A percentile compares a stretch with the other conserved stretches of the same genome.
Conservation (phyloP, 176 grass and related monocot genomes). For the Paspalum notatum region DNA sequence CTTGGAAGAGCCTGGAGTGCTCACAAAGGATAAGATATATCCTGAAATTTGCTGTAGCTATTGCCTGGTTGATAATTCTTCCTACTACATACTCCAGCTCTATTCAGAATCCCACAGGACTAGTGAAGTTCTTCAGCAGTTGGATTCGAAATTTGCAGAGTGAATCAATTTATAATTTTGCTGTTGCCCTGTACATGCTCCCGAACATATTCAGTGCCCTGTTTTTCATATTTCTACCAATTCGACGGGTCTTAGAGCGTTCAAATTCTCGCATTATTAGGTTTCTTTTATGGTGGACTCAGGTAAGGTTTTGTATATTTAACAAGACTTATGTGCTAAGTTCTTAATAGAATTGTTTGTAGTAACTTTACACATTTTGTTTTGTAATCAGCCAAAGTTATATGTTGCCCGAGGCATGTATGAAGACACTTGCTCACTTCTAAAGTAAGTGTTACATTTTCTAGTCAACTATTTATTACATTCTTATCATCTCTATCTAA, state of each 20-base stretch:
- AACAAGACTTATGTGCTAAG: slow-evolving; percentile 18
- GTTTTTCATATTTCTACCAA: slow-evolving; percentile 82
- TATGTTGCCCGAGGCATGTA: slow-evolving; percentile 97
- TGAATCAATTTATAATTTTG: slow-evolving; percentile 83
- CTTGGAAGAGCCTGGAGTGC: slow-evolving; percentile 82
- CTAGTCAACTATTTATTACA: slow-evolving; percentile 22
- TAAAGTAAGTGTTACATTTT: slow-evolving; percentile 66
- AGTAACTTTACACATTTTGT: slow-evolving; percentile 11
- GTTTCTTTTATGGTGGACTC: slow-evolving; percentile 96
- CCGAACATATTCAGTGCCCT: slow-evolving; percentile 87
- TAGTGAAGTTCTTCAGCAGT: slow-evolving; percentile 81
- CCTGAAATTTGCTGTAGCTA: slow-evolving; percentile 82
- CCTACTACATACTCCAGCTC: slow-evolving; percentile 68
- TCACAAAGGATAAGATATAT: slow-evolving; percentile 70
- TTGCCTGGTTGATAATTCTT: slow-evolving; percentile 93
- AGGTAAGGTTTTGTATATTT: slow-evolving; percentile 59
- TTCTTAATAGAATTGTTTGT: slow-evolving; percentile 33
- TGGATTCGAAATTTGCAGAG: slow-evolving; percentile 73
- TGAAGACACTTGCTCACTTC: slow-evolving; percentile 76
- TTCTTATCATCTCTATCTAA: slow-evolving; percentile 23
- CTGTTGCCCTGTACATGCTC: slow-evolving; percentile 86
- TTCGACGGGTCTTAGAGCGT: slow-evolving; percentile 63
- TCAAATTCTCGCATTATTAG: slow-evolving; percentile 69
- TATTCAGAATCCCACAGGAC: slow-evolving; percentile 82
- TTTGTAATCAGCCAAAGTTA: slow-evolving; percentile 72